A percentile compares a stretch with the other conserved stretches of the same genome.
phyloP scores from a whole-genome alignment of 2,329 filamentous ascomycete genomes.

The Xylaria sp. region DNA sequence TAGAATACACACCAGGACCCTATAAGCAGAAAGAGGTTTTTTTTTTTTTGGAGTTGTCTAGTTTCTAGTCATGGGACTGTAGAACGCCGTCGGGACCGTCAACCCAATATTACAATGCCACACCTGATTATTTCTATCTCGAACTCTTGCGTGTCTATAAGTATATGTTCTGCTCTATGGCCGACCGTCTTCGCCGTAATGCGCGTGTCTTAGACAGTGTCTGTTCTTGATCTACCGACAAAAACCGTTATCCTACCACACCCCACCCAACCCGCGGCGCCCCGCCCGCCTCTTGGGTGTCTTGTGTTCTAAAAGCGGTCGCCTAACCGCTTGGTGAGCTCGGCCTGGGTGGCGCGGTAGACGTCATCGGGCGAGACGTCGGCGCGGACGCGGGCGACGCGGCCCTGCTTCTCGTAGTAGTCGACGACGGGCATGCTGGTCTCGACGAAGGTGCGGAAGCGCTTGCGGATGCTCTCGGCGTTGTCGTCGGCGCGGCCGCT shows the following conservation, averaged over 20 bases:
- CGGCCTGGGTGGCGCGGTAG: slow-evolving; percentile 62
- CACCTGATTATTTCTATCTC: slow-evolving; percentile 22
- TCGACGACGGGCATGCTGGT: slow-evolving; percentile 98
- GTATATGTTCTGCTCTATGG: slow-evolving; percentile 27
- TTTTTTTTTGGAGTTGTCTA: slow-evolving; percentile 16
- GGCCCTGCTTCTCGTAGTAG: slow-evolving; percentile 78
- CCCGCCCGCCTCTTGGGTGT: neutral
- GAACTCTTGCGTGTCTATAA: slow-evolving; percentile 13
- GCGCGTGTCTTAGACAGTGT: slow-evolving; percentile 2
- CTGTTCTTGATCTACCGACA: neutral
- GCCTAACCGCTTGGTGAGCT: slow-evolving; percentile 62
- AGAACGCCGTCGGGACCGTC: too few species aligned
- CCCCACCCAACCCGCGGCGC: neutral
- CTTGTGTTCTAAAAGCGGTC: slow-evolving; percentile 50
- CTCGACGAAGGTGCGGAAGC: slow-evolving; percentile 92
- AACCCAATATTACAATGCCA: slow-evolving; percentile 28
- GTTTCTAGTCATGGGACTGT: slow-evolving; percentile 28
- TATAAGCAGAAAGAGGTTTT: slow-evolving; percentile 18
- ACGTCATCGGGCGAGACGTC: slow-evolving; percentile 72
- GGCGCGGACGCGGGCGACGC: slow-evolving; percentile 83
- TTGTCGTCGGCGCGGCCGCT: slow-evolving; percentile 94
- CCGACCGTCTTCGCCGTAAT: neutral
- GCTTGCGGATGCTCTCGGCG: slow-evolving; percentile 93
- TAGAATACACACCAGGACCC: slow-evolving; percentile 31
- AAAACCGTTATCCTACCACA: neutral